A percentile compares a stretch with the other conserved stretches of the same genome.
Conservation (phyloP, 192 early-diverging fungal species). For the Helicostylum pulchrum region DNA sequence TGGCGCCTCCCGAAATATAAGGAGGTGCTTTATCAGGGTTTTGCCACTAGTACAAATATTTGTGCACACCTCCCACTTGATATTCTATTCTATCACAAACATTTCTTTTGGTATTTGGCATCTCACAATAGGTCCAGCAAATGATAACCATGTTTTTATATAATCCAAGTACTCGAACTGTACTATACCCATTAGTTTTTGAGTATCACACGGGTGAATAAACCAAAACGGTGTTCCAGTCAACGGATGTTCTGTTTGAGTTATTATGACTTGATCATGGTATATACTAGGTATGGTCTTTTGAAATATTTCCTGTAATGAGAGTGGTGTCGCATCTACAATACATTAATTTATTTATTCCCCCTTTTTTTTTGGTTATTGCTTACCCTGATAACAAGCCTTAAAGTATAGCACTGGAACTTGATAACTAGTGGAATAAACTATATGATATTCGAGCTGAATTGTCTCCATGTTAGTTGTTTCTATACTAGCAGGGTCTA, state of each 20-base stretch:
- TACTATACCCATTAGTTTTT: constrained; percentile 44
- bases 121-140: constrained; percentile 19
- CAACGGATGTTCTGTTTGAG: constrained; percentile 53
- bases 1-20: background rate
- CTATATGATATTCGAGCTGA: constrained; percentile 52
- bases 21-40: background rate
- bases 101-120: constrained; percentile 13
- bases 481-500: too few species aligned
- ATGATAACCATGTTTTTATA: constrained; percentile 24
- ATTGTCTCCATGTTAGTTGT: background rate
- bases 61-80: too few species aligned
- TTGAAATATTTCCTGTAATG: constrained; percentile 44
- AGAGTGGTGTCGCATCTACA: constrained; percentile 35
- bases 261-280: constrained; percentile 10
- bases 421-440: constrained; percentile 56
- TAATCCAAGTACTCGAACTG: constrained; percentile 6
- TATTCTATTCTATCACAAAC: background rate
- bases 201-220: constrained; percentile 64
- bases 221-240: constrained; percentile 52
- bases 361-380: background rate
- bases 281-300: constrained; percentile 26
- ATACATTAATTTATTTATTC: background rate
- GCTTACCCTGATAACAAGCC: constrained; percentile 43
- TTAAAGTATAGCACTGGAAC: constrained; percentile 63
- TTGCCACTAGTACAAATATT: too few species aligned